Percentiles rank a stretch among this genome's conserved stretches.
phyloP scores from a whole-genome alignment of 345 rosid genomes.

The Cardiospermum halicacabum region DNA sequence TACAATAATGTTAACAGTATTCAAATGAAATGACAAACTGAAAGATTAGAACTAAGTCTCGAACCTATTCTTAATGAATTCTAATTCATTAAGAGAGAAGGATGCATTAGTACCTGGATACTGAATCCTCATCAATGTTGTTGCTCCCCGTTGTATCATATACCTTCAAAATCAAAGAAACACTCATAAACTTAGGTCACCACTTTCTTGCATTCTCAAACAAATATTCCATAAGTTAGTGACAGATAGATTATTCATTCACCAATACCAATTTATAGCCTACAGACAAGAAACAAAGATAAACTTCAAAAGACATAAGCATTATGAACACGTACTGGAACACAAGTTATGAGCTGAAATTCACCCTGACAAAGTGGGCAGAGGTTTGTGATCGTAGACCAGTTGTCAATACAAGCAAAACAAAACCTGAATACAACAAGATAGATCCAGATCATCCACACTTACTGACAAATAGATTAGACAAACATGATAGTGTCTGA shows the following conservation, averaged over 20 bases:
- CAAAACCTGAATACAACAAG: conserved; percentile 68
- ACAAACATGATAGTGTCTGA: neutral
- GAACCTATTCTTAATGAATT: neutral
- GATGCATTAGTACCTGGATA: conserved; percentile 62
- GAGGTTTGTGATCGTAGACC: conserved; percentile 94
- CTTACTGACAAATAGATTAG: conserved; percentile 2
- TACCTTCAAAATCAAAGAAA: conserved; percentile 53
- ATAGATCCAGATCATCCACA: conserved; percentile 20
- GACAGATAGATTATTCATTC: neutral
- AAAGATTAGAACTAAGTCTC: neutral
- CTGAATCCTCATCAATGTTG: conserved; percentile 61
- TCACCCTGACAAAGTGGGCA: conserved; percentile 98
- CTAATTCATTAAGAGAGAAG: neutral
- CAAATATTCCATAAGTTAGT: conserved; percentile 12
- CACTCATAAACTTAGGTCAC: conserved; percentile 17
- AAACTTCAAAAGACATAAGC: neutral
- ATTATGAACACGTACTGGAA: conserved; percentile 61
- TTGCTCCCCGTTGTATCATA: conserved; percentile 78
- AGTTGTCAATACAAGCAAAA: conserved; percentile 96
- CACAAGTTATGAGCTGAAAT: conserved; percentile 93
- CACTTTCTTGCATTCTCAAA: conserved; percentile 17
- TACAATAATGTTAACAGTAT: neutral
- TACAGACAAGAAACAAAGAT: neutral
- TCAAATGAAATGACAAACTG: neutral
- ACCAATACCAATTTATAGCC: neutral